Conservation (phyloP, 2,329 filamentous ascomycete genomes). For the Orbilia oligospora region DNA sequence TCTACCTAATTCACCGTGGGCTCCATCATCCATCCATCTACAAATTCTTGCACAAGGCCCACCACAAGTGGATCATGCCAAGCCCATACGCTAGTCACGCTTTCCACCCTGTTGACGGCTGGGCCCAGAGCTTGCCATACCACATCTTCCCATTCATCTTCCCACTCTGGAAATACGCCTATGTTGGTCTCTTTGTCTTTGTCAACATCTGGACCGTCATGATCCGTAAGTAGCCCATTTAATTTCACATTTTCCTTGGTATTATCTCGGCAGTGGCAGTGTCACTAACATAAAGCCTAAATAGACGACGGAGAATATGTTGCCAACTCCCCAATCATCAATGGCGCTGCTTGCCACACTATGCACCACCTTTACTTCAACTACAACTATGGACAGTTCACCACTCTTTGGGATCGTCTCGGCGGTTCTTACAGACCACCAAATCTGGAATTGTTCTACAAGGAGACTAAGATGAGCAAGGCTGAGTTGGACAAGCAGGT, state of each 20-base stretch:
- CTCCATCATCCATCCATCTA: constrained; percentile 86
- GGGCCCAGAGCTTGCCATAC: constrained; percentile 88
- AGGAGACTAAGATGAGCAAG: constrained; percentile 86
- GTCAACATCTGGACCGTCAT: constrained; percentile 98
- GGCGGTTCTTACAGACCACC: constrained; percentile 89
- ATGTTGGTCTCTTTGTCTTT: constrained; percentile 86
- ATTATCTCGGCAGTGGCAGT: constrained; percentile 14
- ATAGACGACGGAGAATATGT: constrained; percentile 91
- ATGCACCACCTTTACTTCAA: constrained; percentile 91
- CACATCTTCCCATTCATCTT: constrained; percentile 94
- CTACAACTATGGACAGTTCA: constrained; percentile 96
- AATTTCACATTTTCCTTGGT: constrained; percentile 3
- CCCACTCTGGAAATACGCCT: constrained; percentile 90
- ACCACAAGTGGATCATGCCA: constrained; percentile 99
- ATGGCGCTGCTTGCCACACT: constrained; percentile 93
- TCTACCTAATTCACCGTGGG: constrained; percentile 92
- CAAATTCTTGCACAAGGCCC: constrained; percentile 92
- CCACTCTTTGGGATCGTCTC: constrained; percentile 89
- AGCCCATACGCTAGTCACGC: constrained; percentile 92
- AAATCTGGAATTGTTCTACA: constrained; percentile 85
- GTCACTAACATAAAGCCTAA: constrained; percentile 19
- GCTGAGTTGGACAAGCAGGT: constrained; percentile 84
- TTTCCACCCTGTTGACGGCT: constrained; percentile 95
- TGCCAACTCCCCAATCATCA: constrained; percentile 89
- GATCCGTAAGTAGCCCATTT: constrained; percentile 72